These are phyloP conservation scores for Fusarium circinatum DNA, from an alignment of 2,329 filamentous ascomycete genomes.

Conservation along the genomic window DNA sequence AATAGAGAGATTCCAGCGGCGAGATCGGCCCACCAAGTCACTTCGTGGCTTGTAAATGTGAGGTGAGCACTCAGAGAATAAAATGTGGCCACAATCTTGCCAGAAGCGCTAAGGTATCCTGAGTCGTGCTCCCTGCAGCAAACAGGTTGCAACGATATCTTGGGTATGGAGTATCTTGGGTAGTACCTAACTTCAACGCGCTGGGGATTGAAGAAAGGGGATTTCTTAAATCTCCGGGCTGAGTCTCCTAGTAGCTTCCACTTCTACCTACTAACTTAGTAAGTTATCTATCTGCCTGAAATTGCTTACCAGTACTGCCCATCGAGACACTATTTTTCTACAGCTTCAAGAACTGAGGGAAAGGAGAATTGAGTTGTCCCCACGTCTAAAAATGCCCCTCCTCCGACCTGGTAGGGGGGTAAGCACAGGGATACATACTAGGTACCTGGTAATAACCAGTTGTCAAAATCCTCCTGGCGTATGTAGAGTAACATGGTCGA, in stretches of 20 bases:
- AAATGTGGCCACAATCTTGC: slow-evolving; percentile 28
- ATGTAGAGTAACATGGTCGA: not conserved
- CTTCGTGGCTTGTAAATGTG: slow-evolving; percentile 7
- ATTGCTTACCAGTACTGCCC: not conserved
- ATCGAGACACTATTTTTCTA: not conserved
- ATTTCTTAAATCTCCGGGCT: not conserved
- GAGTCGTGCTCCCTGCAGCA: slow-evolving; percentile 40
- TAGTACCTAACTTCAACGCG: not conserved
- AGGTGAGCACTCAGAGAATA: slow-evolving; percentile 21
- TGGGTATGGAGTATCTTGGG: not conserved
- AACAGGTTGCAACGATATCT: not conserved
- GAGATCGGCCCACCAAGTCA: slow-evolving; percentile 1
- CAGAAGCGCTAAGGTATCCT: slow-evolving; percentile 21
- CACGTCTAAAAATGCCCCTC: not conserved
- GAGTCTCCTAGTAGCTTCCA: not conserved
- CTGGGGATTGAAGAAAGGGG: not conserved
- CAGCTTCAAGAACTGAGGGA: not conserved
- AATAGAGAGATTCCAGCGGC: slow-evolving; percentile 1
- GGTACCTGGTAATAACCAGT: not conserved
- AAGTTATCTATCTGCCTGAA: not conserved
- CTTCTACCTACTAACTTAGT: not conserved
- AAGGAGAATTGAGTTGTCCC: not conserved
- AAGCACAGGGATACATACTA: not conserved
- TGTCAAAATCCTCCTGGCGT: not conserved
- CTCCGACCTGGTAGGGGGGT: not conserved